Evolutionary conservation across 192 early-diverging fungal genomes (phyloP), one percentile per base, ranked within the genome.

Genomic region (Dispira simplex): DNA sequence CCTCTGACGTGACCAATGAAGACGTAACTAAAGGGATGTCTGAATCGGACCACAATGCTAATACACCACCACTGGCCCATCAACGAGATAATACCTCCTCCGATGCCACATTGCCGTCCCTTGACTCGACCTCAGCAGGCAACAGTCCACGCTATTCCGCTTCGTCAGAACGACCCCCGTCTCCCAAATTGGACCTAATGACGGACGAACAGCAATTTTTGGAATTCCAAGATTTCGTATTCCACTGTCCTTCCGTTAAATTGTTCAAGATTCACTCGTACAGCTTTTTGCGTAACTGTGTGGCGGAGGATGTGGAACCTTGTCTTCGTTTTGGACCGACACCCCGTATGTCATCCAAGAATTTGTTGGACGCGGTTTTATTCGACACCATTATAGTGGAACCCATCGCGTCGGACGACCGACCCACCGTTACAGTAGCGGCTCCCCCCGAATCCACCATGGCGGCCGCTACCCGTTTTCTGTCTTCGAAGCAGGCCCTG

Each of bases 291-390:
- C 84, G 85, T 45, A 87, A 90, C 66, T 85, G 87, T 44, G 77
- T 92, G 48, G 85, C 85, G 28, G 94, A 97, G 64, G 95, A 97
- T 68, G 78, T 99, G 11, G 87, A 88, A 65, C 88, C 92, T 1
- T 97, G 93, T 69, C 77, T 99, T 64, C 82, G 95, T 25, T 97
- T 99, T 71, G 93, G 95, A 14, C 84, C 85, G 28, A 86, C 86
- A 46, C 90, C 96, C 43, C 82, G 90, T 26, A 85, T 95, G 5
- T 94, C 93, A 32, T 86, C 89, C 5, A 84, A 83, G 51, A 95
- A 90, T 71, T 74, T 99, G 14, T 79, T 90, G 27, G 94, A 99
- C 52, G 88, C 91, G 18, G 90, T 99, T 67, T 76, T 84, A 8
- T 77, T 82, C 18, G 92, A 97, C 69, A 87, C 87, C 3, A 84